A percentile compares a stretch with the other conserved stretches of the same genome.
Evolutionary conservation across 2,329 filamentous ascomycete genomes (phyloP).

Genomic region (Trichoderma sp.): DNA sequence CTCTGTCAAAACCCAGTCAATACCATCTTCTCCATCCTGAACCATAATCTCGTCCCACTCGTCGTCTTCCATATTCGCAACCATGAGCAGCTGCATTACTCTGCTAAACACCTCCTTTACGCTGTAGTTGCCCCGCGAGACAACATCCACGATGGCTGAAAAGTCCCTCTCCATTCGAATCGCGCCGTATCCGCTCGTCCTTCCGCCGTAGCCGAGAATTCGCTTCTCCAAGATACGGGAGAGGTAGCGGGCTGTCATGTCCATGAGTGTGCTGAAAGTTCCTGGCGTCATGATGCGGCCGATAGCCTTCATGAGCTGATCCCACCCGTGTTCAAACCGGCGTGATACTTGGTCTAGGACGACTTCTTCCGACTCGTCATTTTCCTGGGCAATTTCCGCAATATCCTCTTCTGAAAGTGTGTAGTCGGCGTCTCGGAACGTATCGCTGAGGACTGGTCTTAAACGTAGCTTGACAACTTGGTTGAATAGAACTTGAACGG

Average conservation of each 20-base stretch:
- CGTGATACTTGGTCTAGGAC: conserved; percentile 71
- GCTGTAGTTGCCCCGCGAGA: conserved; percentile 73
- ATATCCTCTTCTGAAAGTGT: conserved; percentile 66
- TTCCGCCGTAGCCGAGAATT: conserved; percentile 77
- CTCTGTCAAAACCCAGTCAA: conserved; percentile 71
- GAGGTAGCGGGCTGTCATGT: conserved; percentile 74
- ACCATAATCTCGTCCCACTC: conserved; percentile 81
- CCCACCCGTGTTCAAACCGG: conserved; percentile 85
- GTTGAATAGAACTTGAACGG: conserved; percentile 82
- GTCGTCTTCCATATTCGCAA: conserved; percentile 93
- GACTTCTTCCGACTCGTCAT: conserved; percentile 58
- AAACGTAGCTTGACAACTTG: conserved; percentile 85
- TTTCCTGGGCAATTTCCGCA: conserved; percentile 57
- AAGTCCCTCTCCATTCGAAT: conserved; percentile 85
- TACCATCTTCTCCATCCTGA: conserved; percentile 60
- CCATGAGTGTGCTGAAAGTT: conserved; percentile 76
- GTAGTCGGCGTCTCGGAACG: conserved; percentile 93
- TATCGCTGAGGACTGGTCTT: conserved; percentile 80
- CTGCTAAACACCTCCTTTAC: conserved; percentile 77
- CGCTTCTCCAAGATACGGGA: conserved; percentile 83
- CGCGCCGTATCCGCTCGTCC: conserved; percentile 79
- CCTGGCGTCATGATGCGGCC: conserved; percentile 79
- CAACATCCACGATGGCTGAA: conserved; percentile 69
- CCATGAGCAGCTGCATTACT: conserved; percentile 78
- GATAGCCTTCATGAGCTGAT: conserved; percentile 81